A percentile compares a stretch with the other conserved stretches of the same genome.
Conservation (phyloP, 2,329 filamentous ascomycete species). For the Beauveria brongniartii region DNA sequence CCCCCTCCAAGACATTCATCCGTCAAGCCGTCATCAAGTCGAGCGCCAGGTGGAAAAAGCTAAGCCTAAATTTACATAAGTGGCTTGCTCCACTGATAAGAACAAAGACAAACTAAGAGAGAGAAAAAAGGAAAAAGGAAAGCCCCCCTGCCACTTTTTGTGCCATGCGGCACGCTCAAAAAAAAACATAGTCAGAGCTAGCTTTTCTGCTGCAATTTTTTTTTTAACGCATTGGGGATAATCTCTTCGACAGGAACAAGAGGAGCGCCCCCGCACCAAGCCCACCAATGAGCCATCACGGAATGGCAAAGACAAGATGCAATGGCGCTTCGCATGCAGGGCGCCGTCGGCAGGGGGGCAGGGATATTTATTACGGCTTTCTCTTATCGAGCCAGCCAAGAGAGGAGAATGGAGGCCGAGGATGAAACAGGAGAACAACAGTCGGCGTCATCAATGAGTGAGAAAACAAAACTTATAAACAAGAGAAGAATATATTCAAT, state of each 20-base stretch:
- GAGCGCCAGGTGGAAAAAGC: too few relatives aligned
- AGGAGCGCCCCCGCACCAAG: neutral
- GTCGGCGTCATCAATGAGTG: neutral
- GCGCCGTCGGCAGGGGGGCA: too few relatives aligned
- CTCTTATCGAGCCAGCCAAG: neutral
- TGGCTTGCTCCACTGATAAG: constrained; percentile 10
- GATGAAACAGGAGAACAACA: neutral
- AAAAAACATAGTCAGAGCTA: too few relatives aligned
- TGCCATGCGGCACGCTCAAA: neutral
- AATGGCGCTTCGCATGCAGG: neutral
- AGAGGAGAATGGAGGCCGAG: neutral
- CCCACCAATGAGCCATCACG: neutral
- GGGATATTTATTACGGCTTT: neutral
- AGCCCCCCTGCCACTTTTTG: too few relatives aligned
- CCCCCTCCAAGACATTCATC: too few relatives aligned
- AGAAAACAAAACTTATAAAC: neutral
- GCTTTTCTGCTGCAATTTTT: neutral
- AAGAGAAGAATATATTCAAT: neutral
- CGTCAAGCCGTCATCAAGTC: too few relatives aligned
- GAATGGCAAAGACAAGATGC: neutral
- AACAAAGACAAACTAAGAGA: neutral
- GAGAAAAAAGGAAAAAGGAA: neutral
- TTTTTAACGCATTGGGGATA: neutral
- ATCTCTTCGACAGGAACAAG: neutral
- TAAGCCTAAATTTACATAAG: neutral